Base-by-base conservation (phyloP, 768 basidiomycete species). In the Tricholoma flavovirens region DNA sequence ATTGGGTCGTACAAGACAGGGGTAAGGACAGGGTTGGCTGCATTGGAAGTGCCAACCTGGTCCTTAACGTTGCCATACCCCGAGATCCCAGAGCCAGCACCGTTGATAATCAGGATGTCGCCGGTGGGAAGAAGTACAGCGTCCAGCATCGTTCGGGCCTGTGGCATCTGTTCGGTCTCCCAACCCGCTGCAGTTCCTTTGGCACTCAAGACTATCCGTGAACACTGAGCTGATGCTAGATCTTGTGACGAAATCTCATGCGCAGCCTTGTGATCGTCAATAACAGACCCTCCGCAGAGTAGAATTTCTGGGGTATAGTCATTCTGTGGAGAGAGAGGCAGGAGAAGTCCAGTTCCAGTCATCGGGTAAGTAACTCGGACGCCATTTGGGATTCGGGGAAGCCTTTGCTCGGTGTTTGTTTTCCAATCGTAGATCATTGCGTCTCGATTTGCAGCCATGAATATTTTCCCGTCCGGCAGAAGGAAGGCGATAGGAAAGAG, bases 311-410 rank as follows among this genome's bases (percentile, higher is more conserved):
- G 80, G 5, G 74, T 72, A 60, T 88, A 92, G 57, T 77, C 66
- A 61, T 83, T 83, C 8, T 77, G 74, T 2, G 83, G 81, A 4
- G 78, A 77, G 7, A 93, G 73, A 9, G 90, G 89, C 8, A 93
- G 80, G 40, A 93, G 75, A n/a, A 88, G 59, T 11, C 76, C 89
- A 14, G 84, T 84, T 40, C 85, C 90, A 22, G 88, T 74, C 86
- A 91, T 88, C 1, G 90, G 90, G 66, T 93, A 92, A 0, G 90
- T 90, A 33, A 91, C 83, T 22, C 88, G 87, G 14, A 90, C 82
- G 42, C 83, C 84, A 58, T 92, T 89, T 6, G 90, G 89, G 61
- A 91, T 79, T 43, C 64, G 69, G 22, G 90, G 90, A 11, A 90
- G 78, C 33, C 77, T 71, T 24, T 68, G 73, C 67, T 90, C 88